Evolutionary conservation across 768 basidiomycete genomes (phyloP), one percentile per base, ranked within the genome.

Genomic region (Aureoboletus auriporus): DNA sequence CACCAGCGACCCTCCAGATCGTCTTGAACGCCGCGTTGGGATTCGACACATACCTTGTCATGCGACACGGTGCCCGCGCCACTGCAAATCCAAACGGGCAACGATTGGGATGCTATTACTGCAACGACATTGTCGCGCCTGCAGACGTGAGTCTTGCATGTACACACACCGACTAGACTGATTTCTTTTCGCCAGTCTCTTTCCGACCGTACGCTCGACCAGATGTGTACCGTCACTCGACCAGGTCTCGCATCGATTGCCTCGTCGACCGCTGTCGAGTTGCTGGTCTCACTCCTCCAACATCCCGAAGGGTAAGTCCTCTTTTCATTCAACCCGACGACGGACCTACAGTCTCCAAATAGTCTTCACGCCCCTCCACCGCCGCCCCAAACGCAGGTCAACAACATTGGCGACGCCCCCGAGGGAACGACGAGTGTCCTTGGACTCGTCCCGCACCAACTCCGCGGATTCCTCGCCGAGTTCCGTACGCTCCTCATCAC

Each of bases 191-290:
- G 1, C 6, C 51, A 78, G 84, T 82, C 80, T 3, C 67, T 88
- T 37, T 87, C 89, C 1, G 95, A 98, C 64, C 79, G 93, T 36
- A 95, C 94, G 4, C 78, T 98, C 12, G 96, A 98, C 65, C 95
- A 98, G 65, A 97, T 97, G 95, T 99, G 96, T 64, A 98, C 96
- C 1, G 96, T 99, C 28, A 97, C 95, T 0, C 75, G 96, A 17
- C 96, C 96, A 0, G 95, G 95, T 0, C 76, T 98, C 2, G 96
- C 95, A 0, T 82, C 92, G 0, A 92, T 97, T 44, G 96, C 96
- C 0, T 82, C 89, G 2, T 86, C 94, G 1, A 89, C 87, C 0
- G 93, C 93, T 0, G 95, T 97, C 1, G 96, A 99, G 64, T 74
- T 99, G 8, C 78, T 98, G 20, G 84, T 90, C 2, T 89, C 92